Base-by-base conservation (phyloP, 2,329 filamentous ascomycete genomes). In the Coniochaeta sp. region DNA sequence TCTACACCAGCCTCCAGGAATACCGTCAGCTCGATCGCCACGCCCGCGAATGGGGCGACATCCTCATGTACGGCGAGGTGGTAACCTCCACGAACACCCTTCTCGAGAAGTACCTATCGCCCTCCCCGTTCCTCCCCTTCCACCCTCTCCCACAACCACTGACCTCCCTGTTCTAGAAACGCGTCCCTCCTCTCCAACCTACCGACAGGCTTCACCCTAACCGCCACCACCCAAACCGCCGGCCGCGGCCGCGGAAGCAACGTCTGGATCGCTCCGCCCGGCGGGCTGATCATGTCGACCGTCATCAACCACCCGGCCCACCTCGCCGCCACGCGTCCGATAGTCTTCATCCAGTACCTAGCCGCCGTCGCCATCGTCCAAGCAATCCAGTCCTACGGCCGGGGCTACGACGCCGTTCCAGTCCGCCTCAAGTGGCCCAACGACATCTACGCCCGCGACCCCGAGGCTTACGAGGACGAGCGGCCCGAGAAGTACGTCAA, bases 351-450 rank as follows among this genome's bases (percentile, higher is more conserved):
- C 26, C 94, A 97, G 67, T 99, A 99, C 65, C 79, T 99, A 13
- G 85, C 90, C 0, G 91, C 91, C 1, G 81, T 99, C 45, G 91
- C 94, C 35, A 87, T 92, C 38, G 86, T 95, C 3, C 81, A 89
- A 55, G 92, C 89, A 0, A 85, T 97, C 56, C 85, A 88, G 56
- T 78, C 76, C 24, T 97, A 97, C 63, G 90, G 86, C 48, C 69
- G 70, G 2, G 89, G 85, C 7, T 97, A 95, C 67, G 76, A 81
- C 6, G 74, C 82, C 0, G 67, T 97, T 4, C 88, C 89, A 1
- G 78, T 99, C 35, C 91, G 88, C 65, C 71, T 99, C 28, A 99
- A 99, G 68, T 99, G 94, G 94, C 94, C 94, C 10, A 99, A 99
- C 62, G 94, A 99, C 64, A 89, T 99, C 51, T 92, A 90, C 62